A percentile compares a stretch with the other conserved stretches of the same genome.
Evolutionary conservation across 1,284 basidiomycete genomes (phyloP).

Genomic region (Boletus mariae): DNA sequence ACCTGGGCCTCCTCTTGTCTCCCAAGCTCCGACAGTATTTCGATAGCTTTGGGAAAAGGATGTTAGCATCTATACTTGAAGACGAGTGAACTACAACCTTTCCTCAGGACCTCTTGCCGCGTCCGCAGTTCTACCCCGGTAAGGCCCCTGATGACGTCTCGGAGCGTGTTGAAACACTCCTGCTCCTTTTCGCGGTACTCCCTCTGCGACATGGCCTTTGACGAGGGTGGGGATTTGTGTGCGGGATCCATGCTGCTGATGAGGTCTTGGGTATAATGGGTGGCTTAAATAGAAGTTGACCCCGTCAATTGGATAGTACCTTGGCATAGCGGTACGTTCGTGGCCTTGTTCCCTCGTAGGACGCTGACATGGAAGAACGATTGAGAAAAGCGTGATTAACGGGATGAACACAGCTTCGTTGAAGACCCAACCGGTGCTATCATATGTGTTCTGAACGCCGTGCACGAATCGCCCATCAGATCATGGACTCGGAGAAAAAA

Average conservation of each 20-base stretch:
- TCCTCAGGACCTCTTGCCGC: conserved; percentile 17
- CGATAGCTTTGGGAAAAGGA: conserved; percentile 5
- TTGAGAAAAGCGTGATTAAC: background rate
- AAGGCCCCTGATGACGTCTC: conserved; percentile 13
- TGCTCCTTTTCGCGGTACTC: conserved; percentile 24
- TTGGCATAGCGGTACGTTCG: background rate
- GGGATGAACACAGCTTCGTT: background rate
- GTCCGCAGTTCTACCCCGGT: conserved; percentile 16
- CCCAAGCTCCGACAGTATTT: conserved; percentile 2
- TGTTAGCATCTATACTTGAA: background rate
- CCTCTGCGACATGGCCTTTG: conserved; percentile 10
- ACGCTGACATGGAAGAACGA: background rate
- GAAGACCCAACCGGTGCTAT: background rate
- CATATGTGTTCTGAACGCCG: background rate
- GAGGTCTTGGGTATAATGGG: no score
- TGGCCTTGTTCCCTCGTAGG: background rate
- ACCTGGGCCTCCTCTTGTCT: background rate
- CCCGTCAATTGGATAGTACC: background rate
- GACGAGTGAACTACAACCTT: conserved; percentile 13
- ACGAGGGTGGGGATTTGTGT: conserved; percentile 2
- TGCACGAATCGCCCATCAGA: no score
- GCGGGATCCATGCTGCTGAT: background rate
- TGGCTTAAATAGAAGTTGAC: background rate
- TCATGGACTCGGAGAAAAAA: background rate
- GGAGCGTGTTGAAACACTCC: conserved; percentile 17